Evolutionary conservation across 306 rosid species (phyloP).

Genomic region (Hippophae rhamnoides): DNA sequence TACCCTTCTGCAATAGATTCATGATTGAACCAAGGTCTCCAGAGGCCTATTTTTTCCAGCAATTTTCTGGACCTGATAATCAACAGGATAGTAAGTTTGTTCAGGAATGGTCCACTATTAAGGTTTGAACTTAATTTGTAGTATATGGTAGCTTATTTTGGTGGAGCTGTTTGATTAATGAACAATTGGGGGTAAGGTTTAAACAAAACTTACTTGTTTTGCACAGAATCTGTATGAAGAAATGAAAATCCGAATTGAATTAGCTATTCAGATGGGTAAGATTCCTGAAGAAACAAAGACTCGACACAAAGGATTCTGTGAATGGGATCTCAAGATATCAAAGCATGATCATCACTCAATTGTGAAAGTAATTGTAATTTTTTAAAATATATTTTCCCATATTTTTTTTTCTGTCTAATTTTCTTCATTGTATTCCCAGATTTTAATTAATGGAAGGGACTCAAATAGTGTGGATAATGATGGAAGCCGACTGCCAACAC

Average conservation of each 20-base stretch:
- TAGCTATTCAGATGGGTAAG: conserved; percentile 22
- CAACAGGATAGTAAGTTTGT: not conserved
- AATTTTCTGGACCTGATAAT: not conserved
- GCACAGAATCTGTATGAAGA: conserved; percentile 49
- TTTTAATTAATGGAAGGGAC: conserved; percentile 49
- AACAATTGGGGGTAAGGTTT: not conserved
- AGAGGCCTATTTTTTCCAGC: conserved; percentile 34
- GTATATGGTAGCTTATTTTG: not conserved
- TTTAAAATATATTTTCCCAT: not conserved
- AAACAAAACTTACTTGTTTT: not conserved
- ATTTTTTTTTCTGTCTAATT: not conserved
- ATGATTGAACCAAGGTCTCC: conserved; percentile 52
- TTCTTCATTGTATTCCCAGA: conserved; percentile 16
- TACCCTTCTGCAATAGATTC: conserved; percentile 53
- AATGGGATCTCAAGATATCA: conserved; percentile 43
- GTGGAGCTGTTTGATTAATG: not conserved
- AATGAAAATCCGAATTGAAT: conserved; percentile 46
- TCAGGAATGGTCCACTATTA: conserved; percentile 25
- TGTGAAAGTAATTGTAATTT: conserved; percentile 33
- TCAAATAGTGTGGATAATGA: conserved; percentile 29
- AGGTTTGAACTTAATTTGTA: conserved; percentile 21
- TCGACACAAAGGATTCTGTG: conserved; percentile 37
- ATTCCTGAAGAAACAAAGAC: conserved; percentile 31
- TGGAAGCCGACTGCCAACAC: conserved; percentile 36
- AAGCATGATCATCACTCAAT: conserved; percentile 57